A percentile compares a stretch with the other conserved stretches of the same genome.
phyloP scores from a whole-genome alignment of 2,329 filamentous ascomycete genomes.

The Fusarium cyanostomum region DNA sequence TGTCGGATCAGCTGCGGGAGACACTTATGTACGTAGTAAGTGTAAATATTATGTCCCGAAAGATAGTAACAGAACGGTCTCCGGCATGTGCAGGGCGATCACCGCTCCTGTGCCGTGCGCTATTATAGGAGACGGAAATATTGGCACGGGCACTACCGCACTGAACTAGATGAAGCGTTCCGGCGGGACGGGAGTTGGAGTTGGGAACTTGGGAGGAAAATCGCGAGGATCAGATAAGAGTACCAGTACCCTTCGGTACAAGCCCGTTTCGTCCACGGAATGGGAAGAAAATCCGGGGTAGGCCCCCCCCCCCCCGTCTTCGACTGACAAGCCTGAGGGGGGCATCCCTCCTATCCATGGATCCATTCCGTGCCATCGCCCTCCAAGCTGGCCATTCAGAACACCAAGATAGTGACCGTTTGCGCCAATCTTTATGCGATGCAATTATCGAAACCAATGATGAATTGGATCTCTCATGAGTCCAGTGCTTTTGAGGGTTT shows the following conservation, averaged over 20 bases:
- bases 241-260: slow-evolving; percentile 4
- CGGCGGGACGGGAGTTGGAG: not conserved
- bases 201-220: not conserved
- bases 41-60: not conserved
- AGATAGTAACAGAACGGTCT: not conserved
- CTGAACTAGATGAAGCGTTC: not conserved
- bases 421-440: not conserved
- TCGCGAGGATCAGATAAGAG: not conserved
- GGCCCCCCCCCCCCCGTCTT: not conserved
- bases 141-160: not conserved
- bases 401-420: not conserved
- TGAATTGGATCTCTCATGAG: not conserved
- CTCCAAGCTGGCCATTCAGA: not conserved
- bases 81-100: not conserved
- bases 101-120: not conserved
- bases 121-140: not conserved
- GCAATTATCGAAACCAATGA: not conserved
- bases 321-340: not conserved
- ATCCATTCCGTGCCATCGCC: not conserved
- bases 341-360: not conserved
- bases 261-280: not conserved
- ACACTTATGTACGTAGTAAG: not conserved
- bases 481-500: not conserved
- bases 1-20: not conserved
- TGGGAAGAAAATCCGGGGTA: slow-evolving; percentile 14